A percentile compares a stretch with the other conserved stretches of the same genome.
These are phyloP conservation scores for Zymoseptoria crescenta DNA, from an alignment of 2,329 filamentous ascomycete species.

Conservation along the genomic window DNA sequence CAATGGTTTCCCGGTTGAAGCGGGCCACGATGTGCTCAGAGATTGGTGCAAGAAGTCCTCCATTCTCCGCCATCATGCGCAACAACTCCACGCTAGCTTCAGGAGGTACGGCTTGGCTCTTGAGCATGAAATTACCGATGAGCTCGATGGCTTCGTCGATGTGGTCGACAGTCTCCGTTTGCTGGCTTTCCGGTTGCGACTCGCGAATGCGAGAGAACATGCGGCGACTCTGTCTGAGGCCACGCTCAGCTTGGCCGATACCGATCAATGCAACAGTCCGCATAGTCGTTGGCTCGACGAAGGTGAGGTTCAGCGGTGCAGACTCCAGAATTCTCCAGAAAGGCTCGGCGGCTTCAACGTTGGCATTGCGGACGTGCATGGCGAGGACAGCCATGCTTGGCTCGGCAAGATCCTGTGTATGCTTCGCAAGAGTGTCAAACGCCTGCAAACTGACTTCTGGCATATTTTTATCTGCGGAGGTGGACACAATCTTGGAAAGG, in stretches of 20 bases:
- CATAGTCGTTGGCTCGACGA: slow-evolving; percentile 86
- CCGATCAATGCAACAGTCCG: slow-evolving; percentile 82
- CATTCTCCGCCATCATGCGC: slow-evolving; percentile 59
- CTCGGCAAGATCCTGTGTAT: slow-evolving; percentile 39
- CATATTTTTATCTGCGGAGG: slow-evolving; percentile 73
- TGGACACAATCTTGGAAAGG: slow-evolving; percentile 65
- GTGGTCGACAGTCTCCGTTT: slow-evolving; percentile 60
- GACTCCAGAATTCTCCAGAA: slow-evolving; percentile 71
- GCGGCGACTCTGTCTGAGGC: slow-evolving; percentile 65
- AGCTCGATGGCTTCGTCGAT: slow-evolving; percentile 80
- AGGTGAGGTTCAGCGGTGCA: slow-evolving; percentile 53
- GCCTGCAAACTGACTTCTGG: slow-evolving; percentile 56
- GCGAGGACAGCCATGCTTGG: slow-evolving; percentile 77
- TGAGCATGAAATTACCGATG: slow-evolving; percentile 50
- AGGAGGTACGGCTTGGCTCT: slow-evolving; percentile 45
- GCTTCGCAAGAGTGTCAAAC: slow-evolving; percentile 42
- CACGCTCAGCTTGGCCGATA: slow-evolving; percentile 76
- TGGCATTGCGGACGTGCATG: slow-evolving; percentile 73
- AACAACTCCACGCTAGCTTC: slow-evolving; percentile 52
- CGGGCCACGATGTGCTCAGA: slow-evolving; percentile 54
- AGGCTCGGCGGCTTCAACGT: slow-evolving; percentile 66
- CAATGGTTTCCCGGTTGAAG: slow-evolving; percentile 52
- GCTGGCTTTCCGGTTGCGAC: slow-evolving; percentile 42
- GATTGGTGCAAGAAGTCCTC: slow-evolving; percentile 51
- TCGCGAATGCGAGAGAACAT: slow-evolving; percentile 82